Base-by-base conservation (phyloP, 495 filamentous ascomycete genomes). In the Wilcoxina mikolae region DNA sequence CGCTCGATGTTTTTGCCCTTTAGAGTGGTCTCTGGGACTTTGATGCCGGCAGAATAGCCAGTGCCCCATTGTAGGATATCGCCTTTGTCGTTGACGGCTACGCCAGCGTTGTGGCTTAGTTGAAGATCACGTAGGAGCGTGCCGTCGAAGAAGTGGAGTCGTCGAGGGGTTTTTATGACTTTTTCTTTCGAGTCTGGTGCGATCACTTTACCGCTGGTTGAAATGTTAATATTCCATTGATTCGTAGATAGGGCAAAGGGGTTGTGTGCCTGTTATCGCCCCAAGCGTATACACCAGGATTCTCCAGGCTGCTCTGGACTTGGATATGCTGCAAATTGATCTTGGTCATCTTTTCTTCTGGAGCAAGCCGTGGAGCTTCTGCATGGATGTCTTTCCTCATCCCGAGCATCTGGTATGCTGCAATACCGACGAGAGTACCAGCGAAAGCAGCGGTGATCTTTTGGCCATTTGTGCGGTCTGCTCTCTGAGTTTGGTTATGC, bases 31-130 rank as follows among this genome's bases (percentile, higher is more conserved):
- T 73, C 75, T 0, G 91, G 91, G 3, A 73, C 65, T 41, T 59
- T 73, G 28, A 70, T 65, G 0, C 74, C 70, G 41, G 71, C 70
- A 10, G 81, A 82, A 65, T 81, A 95, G 18, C 74, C 86, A 23
- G 71, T 74, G 2, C 91, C 91, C 91, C 91, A 98, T 68, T 95
- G 89, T 15, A 95, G 72, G 12, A 98, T 70, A 65, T 96, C 84
- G 3, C 91, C 91, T 41, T 82, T 82, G 64, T 94, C 89, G 23
- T 78, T 82, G 41, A 96, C 81, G 2, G 91, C 91, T 12, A 80
- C 63, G n/a, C 85, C 91, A 59, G 88, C 85, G 42, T 81, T 78
- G 54, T 79, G 74, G 57, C 83, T 84, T 28, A 96, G 71, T 69
- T 94, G 95, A 29, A 98, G 71, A 64, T 95, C 91, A 38, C 90